Base-by-base conservation (phyloP, 306 rosid species). In the Inga laurina region DNA sequence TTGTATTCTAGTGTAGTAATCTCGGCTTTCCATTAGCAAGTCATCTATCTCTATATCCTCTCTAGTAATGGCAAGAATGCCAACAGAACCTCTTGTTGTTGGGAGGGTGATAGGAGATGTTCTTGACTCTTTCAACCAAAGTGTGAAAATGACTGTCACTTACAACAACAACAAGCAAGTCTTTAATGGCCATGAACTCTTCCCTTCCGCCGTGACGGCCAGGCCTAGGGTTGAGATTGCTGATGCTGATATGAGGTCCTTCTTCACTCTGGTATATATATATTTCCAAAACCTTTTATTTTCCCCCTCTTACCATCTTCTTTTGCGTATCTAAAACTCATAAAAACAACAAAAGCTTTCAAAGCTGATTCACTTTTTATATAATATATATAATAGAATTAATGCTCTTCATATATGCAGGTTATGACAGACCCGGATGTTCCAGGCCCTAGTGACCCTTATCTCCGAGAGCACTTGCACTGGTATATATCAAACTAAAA, bases 401-500 rank as follows among this genome's bases (percentile, higher is more conserved):
- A 77, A 61, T 78, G 19, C 3, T 75, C 69, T 44, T 43, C 10
- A 10, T 77, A 9, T 56, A 0, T 87, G 66, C 85, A 94, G 98
- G 85, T 94, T 49, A 89, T 94, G 95, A 94, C 97, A n/a, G 98
- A 94, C 82, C 98, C 97, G 22, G 98, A 94, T 92, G 94, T 91
- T 82, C 97, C 98, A 74, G 98, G 98, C 83, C 98, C 98, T 72
- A 94, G 98, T 89, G 98, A 94, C 82, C 98, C 98, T 87, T 94
- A 94, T 76, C 85, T 92, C 18, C 92, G 93, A 82, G 98, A 94
- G 77, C 98, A 94, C 91, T 87, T 94, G 66, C 98, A 94, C 90
- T 94, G 98, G 98, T 94, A 89, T 13, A 8, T 74, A 74, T 62
- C 30, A n/a, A 39, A 39, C 15, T 19, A 39, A 70, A 22, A 8